Evolutionary conservation across 345 rosid genomes (phyloP).

Genomic region (Xanthoceras sorbifolium): DNA sequence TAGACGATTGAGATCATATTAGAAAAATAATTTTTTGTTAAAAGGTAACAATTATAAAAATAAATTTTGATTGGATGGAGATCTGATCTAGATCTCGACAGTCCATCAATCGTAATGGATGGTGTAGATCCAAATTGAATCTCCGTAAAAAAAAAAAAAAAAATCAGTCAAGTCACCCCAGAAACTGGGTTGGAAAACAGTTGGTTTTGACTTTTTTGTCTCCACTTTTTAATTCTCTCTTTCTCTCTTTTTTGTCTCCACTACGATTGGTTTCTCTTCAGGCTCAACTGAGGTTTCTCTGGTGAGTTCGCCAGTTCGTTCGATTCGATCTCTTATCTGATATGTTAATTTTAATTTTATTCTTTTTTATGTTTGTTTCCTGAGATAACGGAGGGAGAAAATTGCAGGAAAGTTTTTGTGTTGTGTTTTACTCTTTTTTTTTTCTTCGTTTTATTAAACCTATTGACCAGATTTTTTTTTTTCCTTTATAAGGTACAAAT

Average conservation of each 20-base stretch:
- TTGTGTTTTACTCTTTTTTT: neutral
- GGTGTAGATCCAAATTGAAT: no score
- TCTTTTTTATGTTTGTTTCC: slow-evolving; percentile 17
- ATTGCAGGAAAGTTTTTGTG: neutral
- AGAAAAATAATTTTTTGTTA: no score
- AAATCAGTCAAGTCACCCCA: no score
- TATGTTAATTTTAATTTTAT: neutral
- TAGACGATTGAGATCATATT: no score
- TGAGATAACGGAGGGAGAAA: slow-evolving; percentile 7
- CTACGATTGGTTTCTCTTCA: neutral
- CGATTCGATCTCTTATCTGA: neutral
- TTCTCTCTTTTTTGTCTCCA: neutral
- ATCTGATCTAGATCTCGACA: no score
- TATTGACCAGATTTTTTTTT: neutral
- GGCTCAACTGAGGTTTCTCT: slow-evolving; percentile 11
- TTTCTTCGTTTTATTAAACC: neutral
- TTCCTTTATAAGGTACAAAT: neutral
- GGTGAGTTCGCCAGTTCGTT: slow-evolving; percentile 6
- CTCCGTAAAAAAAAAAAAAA: no score
- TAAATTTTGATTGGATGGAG: no score
- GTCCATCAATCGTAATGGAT: no score
- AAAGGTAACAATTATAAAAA: no score
- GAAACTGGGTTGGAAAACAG: no score
- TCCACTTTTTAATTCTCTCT: neutral
- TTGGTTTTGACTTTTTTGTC: no score